Evolutionary conservation across 2,329 filamentous ascomycete genomes (phyloP).

Genomic region (Hansfordia pulvinata): DNA sequence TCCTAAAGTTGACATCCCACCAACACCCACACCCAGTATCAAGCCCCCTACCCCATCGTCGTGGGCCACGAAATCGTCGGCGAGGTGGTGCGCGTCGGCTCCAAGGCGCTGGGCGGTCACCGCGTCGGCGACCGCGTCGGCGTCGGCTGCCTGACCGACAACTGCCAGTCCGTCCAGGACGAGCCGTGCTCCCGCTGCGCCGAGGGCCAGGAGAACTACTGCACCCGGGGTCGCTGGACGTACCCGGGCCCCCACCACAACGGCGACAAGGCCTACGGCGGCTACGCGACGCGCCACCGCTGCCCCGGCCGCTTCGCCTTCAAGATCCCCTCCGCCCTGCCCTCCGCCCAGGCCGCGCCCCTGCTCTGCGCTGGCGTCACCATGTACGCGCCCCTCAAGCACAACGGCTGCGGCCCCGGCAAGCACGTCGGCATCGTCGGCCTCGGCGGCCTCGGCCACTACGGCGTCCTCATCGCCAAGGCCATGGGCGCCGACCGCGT

Average conservation of each 20-base stretch:
- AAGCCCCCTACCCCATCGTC: constrained; percentile 15
- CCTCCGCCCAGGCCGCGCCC: constrained; percentile 28
- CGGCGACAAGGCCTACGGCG: constrained; percentile 41
- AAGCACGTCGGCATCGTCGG: constrained; percentile 51
- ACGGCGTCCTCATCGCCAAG: constrained; percentile 50
- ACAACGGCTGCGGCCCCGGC: constrained; percentile 46
- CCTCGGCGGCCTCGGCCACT: constrained; percentile 50
- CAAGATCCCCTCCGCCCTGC: constrained; percentile 22
- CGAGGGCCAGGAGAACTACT: constrained; percentile 10
- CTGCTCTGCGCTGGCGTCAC: constrained; percentile 57
- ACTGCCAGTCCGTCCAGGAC: constrained; percentile 21
- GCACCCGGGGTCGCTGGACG: constrained; percentile 20
- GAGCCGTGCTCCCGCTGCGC: constrained; percentile 10
- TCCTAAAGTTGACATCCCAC: too few relatives aligned
- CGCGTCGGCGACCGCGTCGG: constrained; percentile 38
- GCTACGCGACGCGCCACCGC: constrained; percentile 14
- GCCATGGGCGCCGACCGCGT: constrained; percentile 44
- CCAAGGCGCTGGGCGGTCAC: constrained; percentile 18
- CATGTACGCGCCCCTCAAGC: constrained; percentile 42
- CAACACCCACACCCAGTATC: constrained; percentile 1
- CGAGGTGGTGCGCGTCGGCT: constrained; percentile 24
- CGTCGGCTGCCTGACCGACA: constrained; percentile 29
- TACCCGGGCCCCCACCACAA: constrained; percentile 28
- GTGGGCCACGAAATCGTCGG: constrained; percentile 37
- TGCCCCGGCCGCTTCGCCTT: constrained; percentile 23